Conservation (phyloP, 495 filamentous ascomycete genomes). For the Penicillium mononematosum region DNA sequence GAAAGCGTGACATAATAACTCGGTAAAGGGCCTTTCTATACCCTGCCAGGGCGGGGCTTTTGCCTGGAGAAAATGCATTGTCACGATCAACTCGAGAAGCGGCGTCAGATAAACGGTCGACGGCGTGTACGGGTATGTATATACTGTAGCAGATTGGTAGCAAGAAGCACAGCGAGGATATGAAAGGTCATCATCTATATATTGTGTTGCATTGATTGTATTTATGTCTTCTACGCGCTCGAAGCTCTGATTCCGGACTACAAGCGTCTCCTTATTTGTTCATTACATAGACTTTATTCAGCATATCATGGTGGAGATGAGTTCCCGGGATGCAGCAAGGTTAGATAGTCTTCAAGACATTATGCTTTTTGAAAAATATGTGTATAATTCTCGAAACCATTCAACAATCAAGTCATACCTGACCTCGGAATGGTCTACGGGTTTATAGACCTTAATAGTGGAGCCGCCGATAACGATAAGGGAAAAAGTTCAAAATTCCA, state of each 20-base stretch:
- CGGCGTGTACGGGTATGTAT: neutral
- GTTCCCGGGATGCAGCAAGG: neutral
- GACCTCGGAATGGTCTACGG: neutral
- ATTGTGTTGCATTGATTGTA: neutral
- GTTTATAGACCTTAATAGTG: neutral
- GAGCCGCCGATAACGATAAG: conserved; percentile 14
- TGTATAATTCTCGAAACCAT: neutral
- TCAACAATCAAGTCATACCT: neutral
- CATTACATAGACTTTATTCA: neutral
- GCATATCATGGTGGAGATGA: neutral
- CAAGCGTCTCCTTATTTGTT: neutral
- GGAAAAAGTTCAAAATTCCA: conserved; percentile 13
- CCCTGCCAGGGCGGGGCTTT: neutral
- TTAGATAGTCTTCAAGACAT: neutral
- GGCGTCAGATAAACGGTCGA: neutral
- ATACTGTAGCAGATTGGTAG: neutral
- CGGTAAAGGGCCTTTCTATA: neutral
- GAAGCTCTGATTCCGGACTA: neutral
- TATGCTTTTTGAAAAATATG: neutral
- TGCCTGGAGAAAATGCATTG: neutral
- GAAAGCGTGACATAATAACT: neutral
- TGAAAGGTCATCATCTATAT: neutral
- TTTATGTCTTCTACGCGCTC: neutral
- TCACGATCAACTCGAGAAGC: neutral
- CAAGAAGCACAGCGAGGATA: rapidly evolving